Base-by-base conservation (phyloP, 192 early-diverging fungal species). In the Coemansia sp. region DNA sequence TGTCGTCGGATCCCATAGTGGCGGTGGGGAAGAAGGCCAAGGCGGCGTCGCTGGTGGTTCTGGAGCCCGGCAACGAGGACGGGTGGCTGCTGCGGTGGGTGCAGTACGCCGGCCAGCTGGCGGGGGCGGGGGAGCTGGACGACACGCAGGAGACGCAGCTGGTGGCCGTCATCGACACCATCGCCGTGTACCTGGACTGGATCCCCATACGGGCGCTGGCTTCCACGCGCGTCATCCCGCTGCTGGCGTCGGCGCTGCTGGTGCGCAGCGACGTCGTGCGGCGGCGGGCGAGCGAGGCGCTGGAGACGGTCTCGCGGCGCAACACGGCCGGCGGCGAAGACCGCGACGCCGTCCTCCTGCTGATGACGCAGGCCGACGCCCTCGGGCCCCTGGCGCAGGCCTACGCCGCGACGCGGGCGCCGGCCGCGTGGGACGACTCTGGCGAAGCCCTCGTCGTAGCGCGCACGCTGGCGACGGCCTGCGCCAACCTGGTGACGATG, bases 71-170 rank as follows among this genome's bases (percentile, higher is more conserved):
- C 8, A 75, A 75, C 48, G 73, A 75, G 33, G 78, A 75, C 6
- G 78, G 78, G 7, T 81, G 78, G 78, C 56, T 81, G 14, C 23
- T 64, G 45, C 69, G 73, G 7, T 81, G 73, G 70, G 34, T 41
- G 39, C 37, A 47, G 23, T 66, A 68, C 14, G 66, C 64, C 18
- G 25, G 23, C 11, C 62, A 50, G 42, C 13, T 58, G 12, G 35
- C 66, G 10, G 26, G 52, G 14, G 21, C 9, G 28, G 20, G 28
- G 21, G 26, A 41, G 37, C 34, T 11, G 0, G 18, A 48, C 67
- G 65, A 60, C 12, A 39, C 61, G 6, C 35, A 52, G 12, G 66
- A 72, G 66, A n/a, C 58, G 4, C 23, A 33, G 33, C 33, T 69
- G 20, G 33, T 59, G 11, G 37, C 28, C 20, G 38, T 67, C 2